Evolutionary conservation across 2,329 filamentous ascomycete species (phyloP).

Genomic region (Cordyceps cicadae): DNA sequence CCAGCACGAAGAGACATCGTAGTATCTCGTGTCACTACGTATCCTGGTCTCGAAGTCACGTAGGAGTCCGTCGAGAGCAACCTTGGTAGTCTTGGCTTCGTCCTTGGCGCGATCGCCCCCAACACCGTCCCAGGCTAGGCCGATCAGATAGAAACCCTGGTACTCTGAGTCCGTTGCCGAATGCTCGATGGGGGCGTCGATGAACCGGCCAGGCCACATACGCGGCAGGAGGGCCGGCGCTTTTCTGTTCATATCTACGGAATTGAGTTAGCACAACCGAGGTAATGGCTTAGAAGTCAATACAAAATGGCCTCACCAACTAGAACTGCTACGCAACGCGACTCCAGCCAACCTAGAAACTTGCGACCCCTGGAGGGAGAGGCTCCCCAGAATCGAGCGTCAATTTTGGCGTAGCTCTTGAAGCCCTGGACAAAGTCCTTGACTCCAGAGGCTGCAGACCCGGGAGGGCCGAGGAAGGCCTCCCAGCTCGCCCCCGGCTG

Average conservation of each 20-base stretch:
- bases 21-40: constrained; percentile 37
- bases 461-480: constrained; percentile 27
- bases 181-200: constrained; percentile 22
- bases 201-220: constrained; percentile 57
- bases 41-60: constrained; percentile 42
- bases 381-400: constrained; percentile 57
- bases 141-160: constrained; percentile 54
- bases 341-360: constrained; percentile 57
- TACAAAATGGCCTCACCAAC: constrained; percentile 37
- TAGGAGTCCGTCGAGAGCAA: constrained; percentile 35
- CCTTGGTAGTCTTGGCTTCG: constrained; percentile 33
- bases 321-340: constrained; percentile 48
- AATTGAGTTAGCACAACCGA: neutral
- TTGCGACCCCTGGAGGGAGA: constrained; percentile 45
- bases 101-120: constrained; percentile 26
- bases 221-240: constrained; percentile 43
- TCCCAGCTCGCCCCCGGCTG: constrained; percentile 33
- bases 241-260: constrained; percentile 43
- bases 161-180: constrained; percentile 36
- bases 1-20: constrained; percentile 41
- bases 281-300: neutral
- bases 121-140: constrained; percentile 33
- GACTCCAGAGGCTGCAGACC: constrained; percentile 19
- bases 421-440: constrained; percentile 43
- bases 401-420: constrained; percentile 50